Base-by-base conservation (phyloP, 345 rosid genomes). In the Gossypium stocksii region DNA sequence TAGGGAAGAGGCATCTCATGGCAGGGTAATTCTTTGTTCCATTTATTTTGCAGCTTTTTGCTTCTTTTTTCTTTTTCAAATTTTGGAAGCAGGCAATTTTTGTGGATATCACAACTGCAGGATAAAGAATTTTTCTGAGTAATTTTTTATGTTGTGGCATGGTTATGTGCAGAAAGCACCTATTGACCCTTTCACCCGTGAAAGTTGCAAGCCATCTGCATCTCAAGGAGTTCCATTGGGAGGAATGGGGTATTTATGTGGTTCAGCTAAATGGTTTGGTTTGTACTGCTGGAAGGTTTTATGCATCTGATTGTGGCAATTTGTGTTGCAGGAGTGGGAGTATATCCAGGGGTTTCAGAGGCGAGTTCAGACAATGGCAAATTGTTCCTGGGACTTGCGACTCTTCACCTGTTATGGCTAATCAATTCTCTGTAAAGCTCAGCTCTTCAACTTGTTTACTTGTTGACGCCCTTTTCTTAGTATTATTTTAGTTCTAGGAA, bases 221-320 rank as follows among this genome's bases (percentile, higher is more conserved):
- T 89, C 98, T 57, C 97, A 87, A 82, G 98, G 98, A 73, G 97
- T 92, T 83, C 98, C 98, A 16, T 84, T 94, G 14, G 98, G 98
- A 83, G 98, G 97, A 79, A 94, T 94, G 98, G 98, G 98, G 98
- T 94, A 82, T 70, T 74, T 61, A 54, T 45, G 72, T 58, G 79
- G 68, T 23, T 77, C 73, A 41, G 14, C 56, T 77, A 41, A 70
- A 49, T 25, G 63, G 25, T 76, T 76, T 43, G 17, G 44, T 76
- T 79, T 60, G 63, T 73, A 75, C 44, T 43, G 23, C 17, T 63
- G 13, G 66, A 63, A 29, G 78, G 13, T 9, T 71, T 75, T 70
- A 73, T 61, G 51, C 12, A 38, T 77, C 52, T 52, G 79, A 75
- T 16, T 5, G 62, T 34, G 45, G 12, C 46, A 9, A 48, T 27